Conservation (phyloP, 257 asterid species). For the Penstemon newberryi region DNA sequence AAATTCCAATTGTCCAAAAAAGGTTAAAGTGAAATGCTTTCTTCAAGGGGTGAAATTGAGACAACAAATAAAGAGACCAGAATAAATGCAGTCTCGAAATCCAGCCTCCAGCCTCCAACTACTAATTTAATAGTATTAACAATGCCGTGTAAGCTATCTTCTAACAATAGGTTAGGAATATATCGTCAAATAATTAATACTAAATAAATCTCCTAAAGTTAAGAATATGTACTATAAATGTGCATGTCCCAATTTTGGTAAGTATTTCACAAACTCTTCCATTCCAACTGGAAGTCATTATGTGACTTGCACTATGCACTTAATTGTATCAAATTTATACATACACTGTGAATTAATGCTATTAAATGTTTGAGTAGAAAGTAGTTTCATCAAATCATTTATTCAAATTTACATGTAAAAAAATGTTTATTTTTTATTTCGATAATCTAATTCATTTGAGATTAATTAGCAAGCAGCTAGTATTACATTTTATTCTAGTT, state of each 20-base stretch:
- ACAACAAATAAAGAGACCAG: conserved; percentile 38
- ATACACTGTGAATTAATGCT: no score
- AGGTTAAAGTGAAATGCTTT: conserved; percentile 16
- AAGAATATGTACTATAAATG: not conserved
- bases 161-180: conserved; percentile 18
- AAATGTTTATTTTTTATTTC: no score
- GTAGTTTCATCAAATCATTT: no score
- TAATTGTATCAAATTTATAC: no score
- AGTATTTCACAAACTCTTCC: not conserved
- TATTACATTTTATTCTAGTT: no score
- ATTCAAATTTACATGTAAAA: no score
- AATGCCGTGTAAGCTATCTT: conserved; percentile 20
- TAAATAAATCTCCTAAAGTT: conserved; percentile 5
- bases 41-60: conserved; percentile 16
- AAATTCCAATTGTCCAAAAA: conserved; percentile 3
- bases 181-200: not conserved
- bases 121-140: conserved; percentile 16
- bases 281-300: conserved; percentile 3
- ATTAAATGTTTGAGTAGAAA: no score
- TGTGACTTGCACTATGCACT: not conserved
- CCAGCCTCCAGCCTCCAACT: conserved; percentile 1
- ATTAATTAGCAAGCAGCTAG: no score
- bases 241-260: not conserved
- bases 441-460: no score
- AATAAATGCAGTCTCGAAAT: conserved; percentile 20